These are phyloP conservation scores for Pythium phragmiticola DNA, from an alignment of 352 stramenopile species.

Conservation along the genomic window DNA sequence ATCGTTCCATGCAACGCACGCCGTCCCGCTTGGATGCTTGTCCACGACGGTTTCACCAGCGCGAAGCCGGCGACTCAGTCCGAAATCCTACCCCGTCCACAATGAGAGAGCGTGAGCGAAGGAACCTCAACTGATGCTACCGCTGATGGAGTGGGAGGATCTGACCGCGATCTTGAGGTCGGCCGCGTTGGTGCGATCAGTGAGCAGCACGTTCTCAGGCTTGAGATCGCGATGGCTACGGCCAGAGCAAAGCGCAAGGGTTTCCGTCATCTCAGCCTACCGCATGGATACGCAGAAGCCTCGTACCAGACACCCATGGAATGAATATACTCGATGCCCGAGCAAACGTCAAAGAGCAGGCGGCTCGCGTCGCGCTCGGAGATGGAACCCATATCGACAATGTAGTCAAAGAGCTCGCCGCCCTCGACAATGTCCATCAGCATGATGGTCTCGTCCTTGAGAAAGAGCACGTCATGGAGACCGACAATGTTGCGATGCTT, in stretches of 20 bases:
- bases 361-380: conserved; percentile 71
- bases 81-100: conserved; percentile 46
- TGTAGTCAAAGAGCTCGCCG: conserved; percentile 81
- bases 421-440: conserved; percentile 74
- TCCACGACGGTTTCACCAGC: conserved; percentile 51
- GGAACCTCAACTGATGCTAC: not conserved
- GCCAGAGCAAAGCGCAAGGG: not conserved
- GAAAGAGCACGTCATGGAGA: conserved; percentile 62
- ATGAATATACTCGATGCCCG: conserved; percentile 67
- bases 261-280: not conserved
- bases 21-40: conserved; percentile 55
- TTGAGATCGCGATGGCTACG: conserved; percentile 74
- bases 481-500: conserved; percentile 69
- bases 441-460: conserved; percentile 73
- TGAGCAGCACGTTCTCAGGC: conserved; percentile 73
- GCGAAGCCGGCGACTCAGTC: conserved; percentile 46
- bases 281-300: not conserved
- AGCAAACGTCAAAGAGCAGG: conserved; percentile 60
- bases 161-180: conserved; percentile 71
- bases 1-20: conserved; percentile 35
- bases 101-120: not conserved
- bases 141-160: not conserved
- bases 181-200: conserved; percentile 45
- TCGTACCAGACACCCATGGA: conserved; percentile 59
- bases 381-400: conserved; percentile 71